A percentile compares a stretch with the other conserved stretches of the same genome.
Conservation (phyloP, 345 rosid species). For the Noccaea bulbosa region DNA sequence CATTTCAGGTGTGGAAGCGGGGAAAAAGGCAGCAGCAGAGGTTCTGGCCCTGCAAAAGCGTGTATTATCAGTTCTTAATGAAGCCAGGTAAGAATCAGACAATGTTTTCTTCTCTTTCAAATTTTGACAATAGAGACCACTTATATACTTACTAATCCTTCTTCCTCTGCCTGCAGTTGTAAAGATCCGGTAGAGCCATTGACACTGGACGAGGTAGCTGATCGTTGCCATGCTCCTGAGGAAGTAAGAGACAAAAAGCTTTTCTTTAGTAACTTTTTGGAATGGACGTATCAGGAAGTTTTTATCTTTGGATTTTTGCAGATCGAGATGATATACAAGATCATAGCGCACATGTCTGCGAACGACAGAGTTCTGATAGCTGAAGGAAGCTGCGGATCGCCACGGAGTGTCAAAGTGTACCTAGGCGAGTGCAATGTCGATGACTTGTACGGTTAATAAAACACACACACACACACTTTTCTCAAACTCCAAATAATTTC, state of each 20-base stretch:
- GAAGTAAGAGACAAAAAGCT: slow-evolving; percentile 47
- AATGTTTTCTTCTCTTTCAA: slow-evolving; percentile 15
- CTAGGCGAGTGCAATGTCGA: slow-evolving; percentile 86
- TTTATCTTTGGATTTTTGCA: slow-evolving; percentile 44
- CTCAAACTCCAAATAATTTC: slow-evolving; percentile 18
- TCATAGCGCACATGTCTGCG: slow-evolving; percentile 93
- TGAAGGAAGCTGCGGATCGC: slow-evolving; percentile 95
- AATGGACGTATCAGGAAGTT: slow-evolving; percentile 23
- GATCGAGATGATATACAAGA: slow-evolving; percentile 99
- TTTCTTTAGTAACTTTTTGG: slow-evolving; percentile 13
- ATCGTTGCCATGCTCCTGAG: slow-evolving; percentile 86
- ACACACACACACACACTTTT: neutral
- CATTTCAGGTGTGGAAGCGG: slow-evolving; percentile 90
- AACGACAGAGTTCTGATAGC: slow-evolving; percentile 89
- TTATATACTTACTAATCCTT: neutral
- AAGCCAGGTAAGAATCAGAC: slow-evolving; percentile 70
- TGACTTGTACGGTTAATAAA: slow-evolving; percentile 54
- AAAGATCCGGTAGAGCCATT: slow-evolving; percentile 90
- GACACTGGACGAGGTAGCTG: slow-evolving; percentile 85
- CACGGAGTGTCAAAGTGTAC: slow-evolving; percentile 83
- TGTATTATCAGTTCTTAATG: slow-evolving; percentile 86
- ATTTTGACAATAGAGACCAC: slow-evolving; percentile 22
- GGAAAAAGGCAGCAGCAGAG: slow-evolving; percentile 97
- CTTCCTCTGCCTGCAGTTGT: slow-evolving; percentile 56
- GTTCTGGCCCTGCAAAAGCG: slow-evolving; percentile 95